phyloP scores from a whole-genome alignment of 2,329 filamentous ascomycete genomes.

The Verticillium dahliae region DNA sequence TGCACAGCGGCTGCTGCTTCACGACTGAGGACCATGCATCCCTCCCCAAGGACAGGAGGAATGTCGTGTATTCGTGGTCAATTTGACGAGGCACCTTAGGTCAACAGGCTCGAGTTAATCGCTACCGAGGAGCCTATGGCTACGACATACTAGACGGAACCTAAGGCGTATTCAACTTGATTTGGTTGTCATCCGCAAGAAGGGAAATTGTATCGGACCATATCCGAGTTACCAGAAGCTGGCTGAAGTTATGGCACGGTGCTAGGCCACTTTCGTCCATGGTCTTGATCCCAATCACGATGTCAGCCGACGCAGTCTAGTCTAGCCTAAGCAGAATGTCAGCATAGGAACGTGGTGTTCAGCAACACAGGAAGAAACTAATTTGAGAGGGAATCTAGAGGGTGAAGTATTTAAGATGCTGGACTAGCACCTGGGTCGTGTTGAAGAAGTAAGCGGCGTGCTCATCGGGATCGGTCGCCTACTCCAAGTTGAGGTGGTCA shows the following conservation, averaged over 20 bases:
- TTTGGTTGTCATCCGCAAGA: neutral
- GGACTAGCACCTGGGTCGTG: neutral
- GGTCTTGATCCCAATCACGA: neutral
- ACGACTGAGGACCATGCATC: neutral
- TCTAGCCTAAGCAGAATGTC: conserved; percentile 15
- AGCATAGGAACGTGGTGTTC: neutral
- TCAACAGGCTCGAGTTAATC: neutral
- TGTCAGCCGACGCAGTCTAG: neutral
- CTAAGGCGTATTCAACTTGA: neutral
- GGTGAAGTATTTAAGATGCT: neutral
- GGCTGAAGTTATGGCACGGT: neutral
- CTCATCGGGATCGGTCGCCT: no score
- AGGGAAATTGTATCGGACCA: neutral
- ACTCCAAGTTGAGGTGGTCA: no score
- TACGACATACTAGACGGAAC: neutral
- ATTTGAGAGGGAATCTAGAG: neutral
- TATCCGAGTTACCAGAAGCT: neutral
- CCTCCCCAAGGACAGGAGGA: neutral
- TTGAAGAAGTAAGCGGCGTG: neutral
- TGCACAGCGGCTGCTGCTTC: neutral
- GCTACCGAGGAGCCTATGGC: neutral
- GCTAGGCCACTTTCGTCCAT: neutral
- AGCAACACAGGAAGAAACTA: neutral
- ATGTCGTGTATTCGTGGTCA: neutral
- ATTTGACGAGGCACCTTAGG: neutral